Evolutionary conservation across 768 basidiomycete species (phyloP).

Genomic region (Collybia nuda): DNA sequence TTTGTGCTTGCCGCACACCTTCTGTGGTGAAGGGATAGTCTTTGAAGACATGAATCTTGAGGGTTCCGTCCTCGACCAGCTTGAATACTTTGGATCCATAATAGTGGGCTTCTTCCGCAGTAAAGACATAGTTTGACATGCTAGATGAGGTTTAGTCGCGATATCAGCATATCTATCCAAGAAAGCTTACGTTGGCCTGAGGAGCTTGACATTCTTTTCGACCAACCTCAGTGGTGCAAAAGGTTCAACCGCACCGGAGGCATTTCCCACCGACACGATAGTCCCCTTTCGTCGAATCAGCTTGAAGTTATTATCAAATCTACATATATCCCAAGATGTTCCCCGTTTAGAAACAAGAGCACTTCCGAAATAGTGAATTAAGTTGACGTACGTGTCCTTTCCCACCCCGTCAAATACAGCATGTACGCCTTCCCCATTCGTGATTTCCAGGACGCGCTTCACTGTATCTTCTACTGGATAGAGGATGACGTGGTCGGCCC

Average conservation of each 20-base stretch:
- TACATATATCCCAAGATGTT: constrained; percentile 21
- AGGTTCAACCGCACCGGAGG: constrained; percentile 80
- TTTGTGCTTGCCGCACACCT: constrained; percentile 75
- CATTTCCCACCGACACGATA: constrained; percentile 88
- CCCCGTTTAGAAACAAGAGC: background rate
- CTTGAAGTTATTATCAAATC: constrained; percentile 79
- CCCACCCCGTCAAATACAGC: constrained; percentile 96
- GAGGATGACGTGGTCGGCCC: constrained; percentile 86
- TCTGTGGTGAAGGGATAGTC: constrained; percentile 86
- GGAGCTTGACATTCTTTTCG: constrained; percentile 79
- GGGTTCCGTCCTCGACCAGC: constrained; percentile 51
- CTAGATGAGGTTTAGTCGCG: constrained; percentile 32
- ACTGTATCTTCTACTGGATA: constrained; percentile 78
- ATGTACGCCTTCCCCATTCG: constrained; percentile 78
- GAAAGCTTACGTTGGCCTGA: constrained; percentile 68
- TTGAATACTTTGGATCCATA: constrained; percentile 70
- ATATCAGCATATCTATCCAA: background rate
- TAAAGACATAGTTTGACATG: constrained; percentile 68
- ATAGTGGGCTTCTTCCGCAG: constrained; percentile 66
- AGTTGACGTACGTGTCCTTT: constrained; percentile 90
- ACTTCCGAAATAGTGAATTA: constrained; percentile 4
- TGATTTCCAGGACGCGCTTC: constrained; percentile 69
- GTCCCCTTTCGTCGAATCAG: constrained; percentile 86
- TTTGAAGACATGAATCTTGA: constrained; percentile 69
- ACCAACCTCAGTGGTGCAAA: constrained; percentile 72